Evolutionary conservation across 2,329 filamentous ascomycete genomes (phyloP), one percentile per base, ranked within the genome.

Genomic region (Hypomyces rosellus): DNA sequence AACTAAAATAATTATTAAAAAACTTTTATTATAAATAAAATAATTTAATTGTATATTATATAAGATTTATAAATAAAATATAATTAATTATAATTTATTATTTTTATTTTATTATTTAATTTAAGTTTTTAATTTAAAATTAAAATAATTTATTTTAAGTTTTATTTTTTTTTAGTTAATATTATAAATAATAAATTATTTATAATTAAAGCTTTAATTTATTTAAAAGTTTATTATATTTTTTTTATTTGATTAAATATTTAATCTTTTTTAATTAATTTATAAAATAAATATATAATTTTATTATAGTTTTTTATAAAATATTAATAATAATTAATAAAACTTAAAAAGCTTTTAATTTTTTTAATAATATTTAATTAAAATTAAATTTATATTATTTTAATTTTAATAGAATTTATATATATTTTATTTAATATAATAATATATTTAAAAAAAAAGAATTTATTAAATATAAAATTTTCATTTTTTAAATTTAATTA

Each of bases 291-390:
- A 20, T 20, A 20, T 20, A 20, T 20, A 20, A 20, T 20, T 20
- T 37, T 37, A 37, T n/a, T n/a, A n/a, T n/a, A n/a, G n/a, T n/a
- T 37, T 37, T 13, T 13, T 37, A n/a, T n/a, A n/a, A n/a, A 37
- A 37, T 37, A 37, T 37, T 37, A 37, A 37, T 11, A 33, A 22
- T 25, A n/a, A n/a, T 25, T 14, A 44, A 25, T 44, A 44, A 41
- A 41, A n/a, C n/a, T n/a, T n/a, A n/a, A n/a, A n/a, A n/a, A n/a
- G n/a, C n/a, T n/a, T n/a, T n/a, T n/a, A n/a, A n/a, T n/a, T n/a
- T n/a, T n/a, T n/a, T n/a, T n/a, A n/a, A n/a, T n/a, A n/a, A 41
- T 41, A 41, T 18, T 41, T 41, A 41, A 11, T 41, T 41, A 41
- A 41, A 5, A 12, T 41, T 41, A 41, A 41, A 5, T 3, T 37